These are phyloP conservation scores for Ocimum tenuiflorum DNA, from an alignment of 257 asterid genomes.

Conservation along the genomic window DNA sequence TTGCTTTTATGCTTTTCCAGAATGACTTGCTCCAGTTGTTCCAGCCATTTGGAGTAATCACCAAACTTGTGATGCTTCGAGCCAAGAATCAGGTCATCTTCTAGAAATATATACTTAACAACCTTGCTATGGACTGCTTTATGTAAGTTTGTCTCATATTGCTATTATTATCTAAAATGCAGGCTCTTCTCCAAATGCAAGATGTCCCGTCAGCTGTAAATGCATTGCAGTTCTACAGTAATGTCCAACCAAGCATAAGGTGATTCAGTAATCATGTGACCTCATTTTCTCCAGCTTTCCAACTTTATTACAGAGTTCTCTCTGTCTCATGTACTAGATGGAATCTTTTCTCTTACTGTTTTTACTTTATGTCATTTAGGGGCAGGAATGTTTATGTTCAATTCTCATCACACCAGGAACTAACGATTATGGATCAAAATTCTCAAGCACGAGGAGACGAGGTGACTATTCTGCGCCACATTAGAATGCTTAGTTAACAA, in stretches of 20 bases:
- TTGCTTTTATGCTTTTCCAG: slow-evolving; percentile 33
- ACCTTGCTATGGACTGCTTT: slow-evolving; percentile 13
- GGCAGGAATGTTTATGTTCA: slow-evolving; percentile 96
- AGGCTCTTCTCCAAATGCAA: slow-evolving; percentile 99
- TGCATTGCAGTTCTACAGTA: slow-evolving; percentile 76
- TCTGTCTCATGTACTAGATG: neutral
- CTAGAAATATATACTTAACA: slow-evolving; percentile 5
- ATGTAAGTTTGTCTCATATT: slow-evolving; percentile 13
- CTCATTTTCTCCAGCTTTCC: neutral
- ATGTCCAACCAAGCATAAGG: slow-evolving; percentile 93
- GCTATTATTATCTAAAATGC: slow-evolving; percentile 11
- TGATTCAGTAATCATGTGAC: slow-evolving; percentile 10
- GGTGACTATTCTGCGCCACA: slow-evolving; percentile 43
- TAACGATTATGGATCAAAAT: slow-evolving; percentile 87
- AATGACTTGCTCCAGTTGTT: slow-evolving; percentile 94
- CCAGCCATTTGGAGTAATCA: slow-evolving; percentile 92
- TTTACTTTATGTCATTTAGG: slow-evolving; percentile 32
- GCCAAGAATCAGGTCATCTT: slow-evolving; percentile 85
- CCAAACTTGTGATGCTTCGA: slow-evolving; percentile 96
- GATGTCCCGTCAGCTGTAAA: slow-evolving; percentile 80
- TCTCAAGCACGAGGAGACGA: slow-evolving; percentile 89
- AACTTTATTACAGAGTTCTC: slow-evolving; percentile 2
- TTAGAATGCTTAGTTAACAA: neutral
- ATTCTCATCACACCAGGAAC: slow-evolving; percentile 95
- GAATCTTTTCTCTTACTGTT: slow-evolving; percentile 10